Evolutionary conservation across 1,284 basidiomycete genomes (phyloP), one percentile per base, ranked within the genome.

Genomic region (Leccinum brunneo-olivaceum): DNA sequence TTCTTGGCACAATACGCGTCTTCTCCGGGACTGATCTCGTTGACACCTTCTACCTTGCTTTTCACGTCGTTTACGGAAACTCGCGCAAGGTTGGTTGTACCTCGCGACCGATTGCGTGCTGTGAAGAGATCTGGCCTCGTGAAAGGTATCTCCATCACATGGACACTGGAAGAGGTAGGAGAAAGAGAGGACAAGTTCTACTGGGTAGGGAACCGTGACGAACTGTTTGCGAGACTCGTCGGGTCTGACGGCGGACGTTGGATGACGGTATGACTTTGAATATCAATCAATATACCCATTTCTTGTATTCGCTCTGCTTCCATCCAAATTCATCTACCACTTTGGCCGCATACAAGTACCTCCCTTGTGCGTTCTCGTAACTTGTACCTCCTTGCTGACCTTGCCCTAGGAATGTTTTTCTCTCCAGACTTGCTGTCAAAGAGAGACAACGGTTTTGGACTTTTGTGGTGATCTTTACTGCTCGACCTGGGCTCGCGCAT

Each of bases 401-500:
- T 30, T 23, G 34, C 33, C 29, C 27, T 7, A 19, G 4, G 9
- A 41, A 15, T 89, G 85, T 89, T 89, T 66, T 89, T 88, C 60
- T 75, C 83, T 19, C 67, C 76, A 6, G 85, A 90, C 45, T 63
- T 90, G 4, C 66, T 90, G 14, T 73, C 81, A 28, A 79, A 76
- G 54, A 69, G 86, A 44, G 86, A 90, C 53, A 85, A 79, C 51
- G 86, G 86, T 2, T 87, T 88, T 54, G 87, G 87, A 47, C 73
- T 90, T 16, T 68, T 90, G 18, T 90, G 86, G 86, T 86, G 59
- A 44, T 44, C 18, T 33, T 34, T 39, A 5, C 21, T 37, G 14
- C 11, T 18, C 34, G 25, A n/a, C 15, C 18, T 21, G 18, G 5
- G 20, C 24, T 15, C 14, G 18, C n/a, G 20, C 12, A 19, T 24